Conservation (phyloP, 2,329 filamentous ascomycete genomes). For the Aspergillus udagawae region DNA sequence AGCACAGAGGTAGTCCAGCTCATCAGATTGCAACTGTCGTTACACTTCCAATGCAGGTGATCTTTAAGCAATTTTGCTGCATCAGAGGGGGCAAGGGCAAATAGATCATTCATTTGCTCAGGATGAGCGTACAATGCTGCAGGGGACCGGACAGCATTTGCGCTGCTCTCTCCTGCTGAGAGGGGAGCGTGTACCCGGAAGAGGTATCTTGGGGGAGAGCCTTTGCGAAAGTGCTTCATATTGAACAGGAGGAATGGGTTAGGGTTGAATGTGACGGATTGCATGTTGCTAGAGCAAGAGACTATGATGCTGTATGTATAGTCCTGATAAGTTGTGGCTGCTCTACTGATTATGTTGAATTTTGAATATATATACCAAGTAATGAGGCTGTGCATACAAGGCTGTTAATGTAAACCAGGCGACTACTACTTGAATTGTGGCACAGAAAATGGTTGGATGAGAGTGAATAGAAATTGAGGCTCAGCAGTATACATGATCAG, state of each 20-base stretch:
- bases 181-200: conserved; percentile 4
- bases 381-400: no score
- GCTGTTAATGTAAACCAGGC: no score
- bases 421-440: no score
- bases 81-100: not conserved
- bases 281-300: not conserved
- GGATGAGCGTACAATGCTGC: not conserved
- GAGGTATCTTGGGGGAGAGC: not conserved
- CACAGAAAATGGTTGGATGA: no score
- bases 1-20: conserved; percentile 12
- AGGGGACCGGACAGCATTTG: not conserved
- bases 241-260: not conserved
- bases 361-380: no score
- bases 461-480: no score
- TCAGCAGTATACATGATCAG: no score
- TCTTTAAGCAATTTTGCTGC: not conserved
- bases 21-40: conserved; percentile 5
- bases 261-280: conserved; percentile 1
- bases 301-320: not conserved
- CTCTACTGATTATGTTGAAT: no score
- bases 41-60: conserved; percentile 6
- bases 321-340: not conserved
- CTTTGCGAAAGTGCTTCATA: not conserved
- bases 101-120: not conserved
- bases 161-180: not conserved